These are phyloP conservation scores for Turnera subulata DNA, from an alignment of 345 rosid species.

Conservation along the genomic window DNA sequence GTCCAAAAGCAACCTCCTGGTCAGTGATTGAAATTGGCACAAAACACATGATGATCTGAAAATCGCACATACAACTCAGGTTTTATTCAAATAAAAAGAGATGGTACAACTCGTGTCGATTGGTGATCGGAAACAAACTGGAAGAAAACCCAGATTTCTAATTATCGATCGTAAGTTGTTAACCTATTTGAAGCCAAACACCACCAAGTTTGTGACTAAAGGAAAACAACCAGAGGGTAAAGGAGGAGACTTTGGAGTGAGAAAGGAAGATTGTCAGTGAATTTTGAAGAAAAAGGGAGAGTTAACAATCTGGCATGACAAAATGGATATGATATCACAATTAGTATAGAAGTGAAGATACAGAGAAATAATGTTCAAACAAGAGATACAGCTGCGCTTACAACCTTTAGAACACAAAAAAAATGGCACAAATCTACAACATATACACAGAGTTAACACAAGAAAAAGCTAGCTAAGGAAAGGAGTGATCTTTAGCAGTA, in stretches of 20 bases:
- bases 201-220: conserved; percentile 13
- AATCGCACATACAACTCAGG: neutral
- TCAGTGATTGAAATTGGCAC: conserved; percentile 16
- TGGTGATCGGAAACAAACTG: conserved; percentile 6
- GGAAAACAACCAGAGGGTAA: neutral
- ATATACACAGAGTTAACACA: neutral
- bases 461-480: neutral
- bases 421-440: neutral
- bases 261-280: neutral
- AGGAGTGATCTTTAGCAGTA: too few relatives aligned
- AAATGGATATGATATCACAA: neutral
- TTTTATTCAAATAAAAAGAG: conserved; percentile 2
- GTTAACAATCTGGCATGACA: neutral
- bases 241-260: neutral
- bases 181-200: conserved; percentile 6
- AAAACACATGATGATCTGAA: conserved; percentile 5
- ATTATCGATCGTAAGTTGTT: neutral
- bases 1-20: conserved; percentile 24
- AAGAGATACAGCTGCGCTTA: neutral
- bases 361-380: neutral
- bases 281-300: neutral
- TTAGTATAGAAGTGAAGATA: neutral
- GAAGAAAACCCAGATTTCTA: neutral
- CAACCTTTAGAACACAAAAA: neutral
- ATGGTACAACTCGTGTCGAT: conserved; percentile 22